Conservation (phyloP, 2,329 filamentous ascomycete species). For the Didymella segeticola region DNA sequence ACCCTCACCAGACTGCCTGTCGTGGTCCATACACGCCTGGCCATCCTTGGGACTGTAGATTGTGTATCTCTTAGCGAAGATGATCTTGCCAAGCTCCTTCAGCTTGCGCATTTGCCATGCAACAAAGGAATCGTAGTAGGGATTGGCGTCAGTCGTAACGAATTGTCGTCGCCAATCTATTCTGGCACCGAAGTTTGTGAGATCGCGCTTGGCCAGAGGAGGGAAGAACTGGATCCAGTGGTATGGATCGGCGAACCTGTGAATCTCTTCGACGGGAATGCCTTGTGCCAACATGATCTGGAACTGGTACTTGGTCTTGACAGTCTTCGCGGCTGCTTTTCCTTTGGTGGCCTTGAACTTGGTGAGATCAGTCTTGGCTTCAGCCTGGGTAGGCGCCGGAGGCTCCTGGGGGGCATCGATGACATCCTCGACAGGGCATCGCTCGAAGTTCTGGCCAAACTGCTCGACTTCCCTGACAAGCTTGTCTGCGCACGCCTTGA, state of each 20-base stretch:
- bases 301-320: conserved; percentile 95
- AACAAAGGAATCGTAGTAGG: conserved; percentile 94
- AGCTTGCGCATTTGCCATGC: conserved; percentile 97
- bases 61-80: conserved; percentile 91
- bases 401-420: conserved; percentile 54
- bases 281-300: conserved; percentile 93
- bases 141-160: conserved; percentile 95
- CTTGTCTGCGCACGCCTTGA: conserved; percentile 97
- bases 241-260: conserved; percentile 88
- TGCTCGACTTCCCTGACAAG: conserved; percentile 85
- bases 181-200: conserved; percentile 82
- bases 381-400: conserved; percentile 67
- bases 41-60: conserved; percentile 88
- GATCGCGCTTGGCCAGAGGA: conserved; percentile 77
- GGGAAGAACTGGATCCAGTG: conserved; percentile 95
- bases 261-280: conserved; percentile 85
- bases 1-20: conserved; percentile 80
- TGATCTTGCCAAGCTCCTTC: conserved; percentile 88
- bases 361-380: conserved; percentile 78
- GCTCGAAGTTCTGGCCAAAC: conserved; percentile 87
- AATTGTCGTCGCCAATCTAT: conserved; percentile 94
- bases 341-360: conserved; percentile 82
- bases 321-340: conserved; percentile 87
- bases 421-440: conserved; percentile 60
- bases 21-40: conserved; percentile 87